Evolutionary conservation across 129 eudicot genomes (phyloP).

Genomic region (Lactuca sativa): DNA sequence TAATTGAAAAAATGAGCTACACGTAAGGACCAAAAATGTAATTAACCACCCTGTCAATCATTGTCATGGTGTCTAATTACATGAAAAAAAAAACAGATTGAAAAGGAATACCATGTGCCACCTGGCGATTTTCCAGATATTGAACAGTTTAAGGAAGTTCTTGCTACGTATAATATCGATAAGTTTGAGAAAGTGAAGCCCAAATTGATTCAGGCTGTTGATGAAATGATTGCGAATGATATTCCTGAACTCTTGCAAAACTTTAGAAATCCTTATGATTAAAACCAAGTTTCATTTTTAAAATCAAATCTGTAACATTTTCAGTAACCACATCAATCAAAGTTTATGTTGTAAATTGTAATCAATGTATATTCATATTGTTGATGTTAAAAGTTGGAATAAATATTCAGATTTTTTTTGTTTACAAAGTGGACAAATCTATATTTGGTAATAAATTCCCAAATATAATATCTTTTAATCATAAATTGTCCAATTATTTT

Average conservation of each 20-base stretch:
- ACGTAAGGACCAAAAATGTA: too few relatives aligned
- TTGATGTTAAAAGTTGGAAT: not conserved
- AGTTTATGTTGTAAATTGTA: not conserved
- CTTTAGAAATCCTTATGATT: slow-evolving; percentile 77
- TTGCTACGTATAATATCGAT: slow-evolving; percentile 64
- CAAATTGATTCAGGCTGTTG: slow-evolving; percentile 80
- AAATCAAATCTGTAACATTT: not conserved
- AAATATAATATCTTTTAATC: too few relatives aligned
- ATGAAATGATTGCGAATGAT: slow-evolving; percentile 90
- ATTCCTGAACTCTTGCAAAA: slow-evolving; percentile 75
- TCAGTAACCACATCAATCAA: not conserved
- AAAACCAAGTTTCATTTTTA: not conserved
- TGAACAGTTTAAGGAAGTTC: slow-evolving; percentile 70
- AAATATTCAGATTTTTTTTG: too few relatives aligned
- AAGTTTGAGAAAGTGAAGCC: slow-evolving; percentile 93
- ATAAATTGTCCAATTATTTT: too few relatives aligned
- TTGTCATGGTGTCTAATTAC: too few relatives aligned
- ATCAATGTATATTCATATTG: not conserved
- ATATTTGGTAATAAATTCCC: too few relatives aligned
- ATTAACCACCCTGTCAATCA: not conserved
- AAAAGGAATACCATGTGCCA: slow-evolving; percentile 71
- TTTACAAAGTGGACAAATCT: too few relatives aligned
- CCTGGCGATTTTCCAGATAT: slow-evolving; percentile 88
- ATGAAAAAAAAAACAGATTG: slow-evolving; percentile 43
- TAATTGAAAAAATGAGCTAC: too few relatives aligned